These are phyloP conservation scores for Mortierella sp. DNA, from an alignment of 371 early-diverging fungal genomes.

Conservation along the genomic window DNA sequence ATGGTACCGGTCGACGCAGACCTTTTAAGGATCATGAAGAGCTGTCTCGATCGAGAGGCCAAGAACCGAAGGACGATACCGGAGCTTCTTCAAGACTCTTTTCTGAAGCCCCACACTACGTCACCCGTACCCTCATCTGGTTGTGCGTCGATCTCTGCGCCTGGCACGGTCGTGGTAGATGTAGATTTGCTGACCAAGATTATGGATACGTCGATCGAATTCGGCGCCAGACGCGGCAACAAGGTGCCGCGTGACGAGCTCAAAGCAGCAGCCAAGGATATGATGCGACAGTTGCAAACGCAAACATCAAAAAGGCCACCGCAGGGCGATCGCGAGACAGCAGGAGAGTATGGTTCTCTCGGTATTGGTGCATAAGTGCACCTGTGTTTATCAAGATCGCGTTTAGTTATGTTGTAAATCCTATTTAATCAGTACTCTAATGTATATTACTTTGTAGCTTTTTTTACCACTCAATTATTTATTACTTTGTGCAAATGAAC, in stretches of 20 bases:
- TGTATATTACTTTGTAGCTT: no score
- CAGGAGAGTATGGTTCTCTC: no score
- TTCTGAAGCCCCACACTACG: slow-evolving; percentile 45
- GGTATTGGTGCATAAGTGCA: no score
- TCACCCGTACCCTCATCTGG: background rate
- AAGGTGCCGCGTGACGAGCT: background rate
- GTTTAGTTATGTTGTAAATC: no score
- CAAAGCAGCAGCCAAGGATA: background rate
- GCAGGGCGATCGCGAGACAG: no score
- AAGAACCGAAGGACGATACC: slow-evolving; percentile 79
- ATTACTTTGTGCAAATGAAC: no score
- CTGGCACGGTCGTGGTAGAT: background rate
- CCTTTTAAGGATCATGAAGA: slow-evolving; percentile 67
- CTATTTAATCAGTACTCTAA: no score
- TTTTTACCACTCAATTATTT: no score
- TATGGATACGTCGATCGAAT: background rate
- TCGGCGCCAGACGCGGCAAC: background rate
- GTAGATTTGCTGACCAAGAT: background rate
- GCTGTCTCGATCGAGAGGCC: slow-evolving; percentile 76
- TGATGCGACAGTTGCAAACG: background rate
- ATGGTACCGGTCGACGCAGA: slow-evolving; percentile 54
- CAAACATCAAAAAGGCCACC: no score
- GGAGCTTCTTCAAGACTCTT: slow-evolving; percentile 74
- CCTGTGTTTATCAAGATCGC: no score
- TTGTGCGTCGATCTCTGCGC: background rate